Base-by-base conservation (phyloP, 805 yeast genomes). In the Hanseniaspora lachancei region DNA sequence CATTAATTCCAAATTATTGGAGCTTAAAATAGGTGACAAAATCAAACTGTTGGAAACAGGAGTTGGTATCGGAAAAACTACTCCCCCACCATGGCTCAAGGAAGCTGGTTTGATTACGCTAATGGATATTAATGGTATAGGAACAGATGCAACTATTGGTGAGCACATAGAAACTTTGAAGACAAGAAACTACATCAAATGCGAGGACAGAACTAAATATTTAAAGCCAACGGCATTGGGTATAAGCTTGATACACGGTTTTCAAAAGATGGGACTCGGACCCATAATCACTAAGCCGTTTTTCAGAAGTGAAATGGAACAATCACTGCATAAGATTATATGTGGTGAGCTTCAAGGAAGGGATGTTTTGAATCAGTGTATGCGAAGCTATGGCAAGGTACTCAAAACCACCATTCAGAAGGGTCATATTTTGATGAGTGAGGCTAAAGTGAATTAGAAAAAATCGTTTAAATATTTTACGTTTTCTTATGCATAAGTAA, bases 101-200 rank as follows among this genome's bases (percentile, higher is more conserved):
- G 99, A 93, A 67, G 76, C 96, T 0, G 98, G 91, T 64, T 74
- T 93, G 23, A 88, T 93, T 69, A 83, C 87, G 10, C 71, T 93
- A 48, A 93, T 93, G 99, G 97, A 95, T 71, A 86, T 81, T 12
- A 93, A 93, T 67, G 97, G 97, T 0, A 93, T 93, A 47, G 99
- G 99, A 2, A 93, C 99, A 0, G 99, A 93, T 72, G 99, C 99
- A 0, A 93, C 99, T 0, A 95, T 93, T 68, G 98, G 97, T 0
- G 98, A 93, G 44, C 99, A 93, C 68, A 93, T 93, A 40, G 89
- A 85, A 57, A 89, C 86, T 64, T 81, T 93, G 44, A 70, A 77
- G 32, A 67, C 68, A 12, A 70, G 98, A 54, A 79, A 80, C 20
- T 95, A 89, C 63, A 78, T 86, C 5, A 72, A 74, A 10, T 72